Conservation (phyloP, 768 basidiomycete species). For the Kwoniella dendrophila region DNA sequence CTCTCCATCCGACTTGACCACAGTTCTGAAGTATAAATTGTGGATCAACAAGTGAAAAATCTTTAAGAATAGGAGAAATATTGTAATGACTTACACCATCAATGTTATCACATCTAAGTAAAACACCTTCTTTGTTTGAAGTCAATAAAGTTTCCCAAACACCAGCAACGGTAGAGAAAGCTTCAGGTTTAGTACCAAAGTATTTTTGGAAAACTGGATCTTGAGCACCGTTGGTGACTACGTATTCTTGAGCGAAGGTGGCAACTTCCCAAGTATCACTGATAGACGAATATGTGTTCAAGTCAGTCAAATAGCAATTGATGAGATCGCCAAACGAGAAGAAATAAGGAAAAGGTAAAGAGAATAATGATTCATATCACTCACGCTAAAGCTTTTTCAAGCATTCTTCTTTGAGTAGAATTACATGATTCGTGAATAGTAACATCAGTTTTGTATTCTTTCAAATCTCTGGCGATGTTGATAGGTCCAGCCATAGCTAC, state of each 20-base stretch:
- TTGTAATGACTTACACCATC: conserved; percentile 39
- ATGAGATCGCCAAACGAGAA: background rate
- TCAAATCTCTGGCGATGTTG: conserved; percentile 35
- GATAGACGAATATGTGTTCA: background rate
- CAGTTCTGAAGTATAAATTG: conserved; percentile 48
- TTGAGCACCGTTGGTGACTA: conserved; percentile 42
- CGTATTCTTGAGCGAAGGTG: conserved; percentile 38
- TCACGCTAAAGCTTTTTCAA: conserved; percentile 40
- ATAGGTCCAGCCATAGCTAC: conserved; percentile 27
- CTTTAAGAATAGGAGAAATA: background rate
- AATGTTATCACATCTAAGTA: conserved; percentile 52
- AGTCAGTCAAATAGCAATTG: background rate
- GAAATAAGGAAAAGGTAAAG: background rate
- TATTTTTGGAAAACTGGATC: conserved; percentile 50
- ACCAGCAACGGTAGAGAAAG: conserved; percentile 39
- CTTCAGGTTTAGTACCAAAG: conserved; percentile 41
- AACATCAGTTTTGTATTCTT: conserved; percentile 31
- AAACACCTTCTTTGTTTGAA: conserved; percentile 50
- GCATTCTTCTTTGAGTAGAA: conserved; percentile 41
- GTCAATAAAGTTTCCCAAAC: conserved; percentile 43
- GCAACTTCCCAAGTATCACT: conserved; percentile 44
- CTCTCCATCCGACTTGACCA: conserved; percentile 47
- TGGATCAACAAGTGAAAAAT: too few species aligned
- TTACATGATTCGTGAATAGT: conserved; percentile 47
- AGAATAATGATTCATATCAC: conserved; percentile 5